Conservation (phyloP, 2,329 filamentous ascomycete species). For the Knoxdaviesia proteae region DNA sequence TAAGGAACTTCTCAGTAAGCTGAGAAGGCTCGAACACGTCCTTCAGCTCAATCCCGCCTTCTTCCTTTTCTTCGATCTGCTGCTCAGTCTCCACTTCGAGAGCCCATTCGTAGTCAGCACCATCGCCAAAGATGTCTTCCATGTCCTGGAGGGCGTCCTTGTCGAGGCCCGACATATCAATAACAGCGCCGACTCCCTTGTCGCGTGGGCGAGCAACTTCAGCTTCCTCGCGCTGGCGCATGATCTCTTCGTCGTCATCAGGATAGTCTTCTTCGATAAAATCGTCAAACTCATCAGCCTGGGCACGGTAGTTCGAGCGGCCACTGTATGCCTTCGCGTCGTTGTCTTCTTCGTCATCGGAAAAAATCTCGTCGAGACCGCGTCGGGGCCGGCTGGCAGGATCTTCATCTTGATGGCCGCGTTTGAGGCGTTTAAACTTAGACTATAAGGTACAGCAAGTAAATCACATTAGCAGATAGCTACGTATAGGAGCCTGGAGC, state of each 20-base stretch:
- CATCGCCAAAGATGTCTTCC: slow-evolving; percentile 87
- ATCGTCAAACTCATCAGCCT: slow-evolving; percentile 68
- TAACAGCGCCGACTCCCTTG: slow-evolving; percentile 44
- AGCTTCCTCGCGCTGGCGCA: slow-evolving; percentile 60
- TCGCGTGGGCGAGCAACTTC: slow-evolving; percentile 70
- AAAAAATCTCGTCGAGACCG: slow-evolving; percentile 82
- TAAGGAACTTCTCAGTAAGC: slow-evolving; percentile 80
- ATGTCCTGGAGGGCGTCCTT: slow-evolving; percentile 90
- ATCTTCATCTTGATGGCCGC: slow-evolving; percentile 60
- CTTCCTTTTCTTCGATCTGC: slow-evolving; percentile 56
- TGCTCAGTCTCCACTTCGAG: slow-evolving; percentile 74
- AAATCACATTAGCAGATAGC: background rate
- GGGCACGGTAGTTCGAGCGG: slow-evolving; percentile 32
- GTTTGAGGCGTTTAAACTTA: slow-evolving; percentile 93
- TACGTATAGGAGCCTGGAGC: no score
- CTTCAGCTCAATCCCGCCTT: slow-evolving; percentile 78
- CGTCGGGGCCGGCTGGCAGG: slow-evolving; percentile 43
- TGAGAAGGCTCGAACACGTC: slow-evolving; percentile 97
- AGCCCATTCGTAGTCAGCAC: slow-evolving; percentile 90
- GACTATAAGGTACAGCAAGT: slow-evolving; percentile 26
- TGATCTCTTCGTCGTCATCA: slow-evolving; percentile 61
- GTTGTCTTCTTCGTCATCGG: slow-evolving; percentile 72
- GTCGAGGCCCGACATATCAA: slow-evolving; percentile 70
- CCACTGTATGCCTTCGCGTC: slow-evolving; percentile 30
- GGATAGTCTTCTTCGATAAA: slow-evolving; percentile 96